These are phyloP conservation scores for Metschnikowia colocasiae DNA, from an alignment of 805 yeast species.

Conservation along the genomic window DNA sequence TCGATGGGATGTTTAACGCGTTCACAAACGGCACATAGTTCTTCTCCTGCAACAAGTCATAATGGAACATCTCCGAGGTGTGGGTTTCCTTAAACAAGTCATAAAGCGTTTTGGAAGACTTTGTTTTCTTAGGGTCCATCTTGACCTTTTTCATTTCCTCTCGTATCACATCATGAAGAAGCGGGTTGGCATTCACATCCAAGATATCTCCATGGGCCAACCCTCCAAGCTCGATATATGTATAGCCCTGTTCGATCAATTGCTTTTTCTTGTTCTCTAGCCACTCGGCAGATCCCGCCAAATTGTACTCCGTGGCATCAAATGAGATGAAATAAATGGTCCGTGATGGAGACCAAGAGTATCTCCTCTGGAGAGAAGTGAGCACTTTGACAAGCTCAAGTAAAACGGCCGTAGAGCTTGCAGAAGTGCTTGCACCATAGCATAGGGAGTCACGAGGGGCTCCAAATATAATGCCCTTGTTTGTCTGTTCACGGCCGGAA, in stretches of 20 bases:
- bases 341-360: constrained; percentile 80
- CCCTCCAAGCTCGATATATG: constrained; percentile 73
- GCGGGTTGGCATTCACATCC: constrained; percentile 61
- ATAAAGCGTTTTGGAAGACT: constrained; percentile 19
- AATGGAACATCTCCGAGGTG: constrained; percentile 25
- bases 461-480: constrained; percentile 70
- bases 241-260: constrained; percentile 57
- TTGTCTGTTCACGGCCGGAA: constrained; percentile 75
- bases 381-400: constrained; percentile 69
- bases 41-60: constrained; percentile 43
- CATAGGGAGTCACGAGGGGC: constrained; percentile 78
- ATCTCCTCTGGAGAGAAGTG: constrained; percentile 56
- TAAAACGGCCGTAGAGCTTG: constrained; percentile 70
- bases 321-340: constrained; percentile 78
- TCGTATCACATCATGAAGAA: constrained; percentile 48
- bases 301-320: constrained; percentile 76
- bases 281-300: constrained; percentile 83
- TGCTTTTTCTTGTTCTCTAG: constrained; percentile 53
- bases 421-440: constrained; percentile 67
- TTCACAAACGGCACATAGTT: constrained; percentile 68
- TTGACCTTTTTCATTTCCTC: constrained; percentile 35
- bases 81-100: constrained; percentile 27
- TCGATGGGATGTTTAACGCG: constrained; percentile 63
- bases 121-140: constrained; percentile 4
- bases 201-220: constrained; percentile 53